These are phyloP conservation scores for Leccinum uliginosum DNA, from an alignment of 768 basidiomycete genomes.

Conservation along the genomic window DNA sequence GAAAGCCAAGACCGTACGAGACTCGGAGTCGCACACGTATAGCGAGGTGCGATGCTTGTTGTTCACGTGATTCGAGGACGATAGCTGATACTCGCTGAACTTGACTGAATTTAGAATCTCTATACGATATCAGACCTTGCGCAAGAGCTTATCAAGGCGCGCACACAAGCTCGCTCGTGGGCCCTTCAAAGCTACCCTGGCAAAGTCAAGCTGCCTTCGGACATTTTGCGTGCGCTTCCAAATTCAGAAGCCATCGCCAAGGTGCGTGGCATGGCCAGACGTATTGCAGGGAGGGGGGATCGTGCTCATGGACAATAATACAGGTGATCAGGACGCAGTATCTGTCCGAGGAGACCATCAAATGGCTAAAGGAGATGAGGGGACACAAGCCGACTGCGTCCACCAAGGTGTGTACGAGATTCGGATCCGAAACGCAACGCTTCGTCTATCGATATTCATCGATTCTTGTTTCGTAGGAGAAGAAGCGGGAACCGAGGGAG, in stretches of 20 bases:
- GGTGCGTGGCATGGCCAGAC: constrained; percentile 33
- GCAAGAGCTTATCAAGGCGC: constrained; percentile 75
- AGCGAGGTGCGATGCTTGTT: constrained; percentile 53
- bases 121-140: constrained; percentile 87
- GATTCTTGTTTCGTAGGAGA: constrained; percentile 30
- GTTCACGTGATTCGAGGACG: neutral
- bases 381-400: constrained; percentile 33
- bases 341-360: constrained; percentile 54
- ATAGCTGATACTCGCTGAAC: neutral
- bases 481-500: constrained; percentile 34
- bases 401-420: constrained; percentile 25
- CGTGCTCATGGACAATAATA: neutral
- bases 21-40: constrained; percentile 59
- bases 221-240: constrained; percentile 74
- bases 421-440: neutral
- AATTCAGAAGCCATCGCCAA: constrained; percentile 60
- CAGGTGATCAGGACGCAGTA: constrained; percentile 69
- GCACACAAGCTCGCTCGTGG: constrained; percentile 66
- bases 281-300: neutral
- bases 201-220: constrained; percentile 71
- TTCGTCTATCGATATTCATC: constrained; percentile 6
- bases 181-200: constrained; percentile 74
- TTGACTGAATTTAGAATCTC: constrained; percentile 55
- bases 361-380: constrained; percentile 52
- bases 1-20: constrained; percentile 84